A percentile compares a stretch with the other conserved stretches of the same genome.
Evolutionary conservation across 352 stramenopile genomes (phyloP).

Genomic region (Pilasporangium apinafurcum): DNA sequence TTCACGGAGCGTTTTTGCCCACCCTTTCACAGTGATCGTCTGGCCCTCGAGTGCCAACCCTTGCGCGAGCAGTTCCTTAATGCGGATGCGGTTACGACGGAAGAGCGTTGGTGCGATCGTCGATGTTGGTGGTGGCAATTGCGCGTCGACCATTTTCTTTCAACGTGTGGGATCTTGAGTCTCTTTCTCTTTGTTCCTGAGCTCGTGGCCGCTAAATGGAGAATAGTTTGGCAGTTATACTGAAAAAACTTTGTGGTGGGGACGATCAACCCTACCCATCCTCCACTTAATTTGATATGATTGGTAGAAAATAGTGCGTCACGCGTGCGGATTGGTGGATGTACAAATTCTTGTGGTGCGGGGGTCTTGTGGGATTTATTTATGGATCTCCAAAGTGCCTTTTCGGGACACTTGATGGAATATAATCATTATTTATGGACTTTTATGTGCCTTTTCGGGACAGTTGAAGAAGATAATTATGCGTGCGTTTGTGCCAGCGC

Average conservation of each 20-base stretch:
- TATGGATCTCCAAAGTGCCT: no score
- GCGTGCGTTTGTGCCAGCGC: constrained; percentile 46
- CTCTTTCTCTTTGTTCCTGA: not conserved
- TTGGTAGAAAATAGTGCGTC: no score
- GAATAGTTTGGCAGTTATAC: no score
- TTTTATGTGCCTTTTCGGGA: not conserved
- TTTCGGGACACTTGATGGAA: no score
- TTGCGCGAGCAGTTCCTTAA: constrained; percentile 74
- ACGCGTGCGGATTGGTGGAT: no score
- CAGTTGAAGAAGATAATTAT: no score
- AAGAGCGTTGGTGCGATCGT: constrained; percentile 58
- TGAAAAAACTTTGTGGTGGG: no score
- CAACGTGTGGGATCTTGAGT: no score
- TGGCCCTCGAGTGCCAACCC: constrained; percentile 69
- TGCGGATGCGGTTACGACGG: constrained; percentile 73
- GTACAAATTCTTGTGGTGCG: no score
- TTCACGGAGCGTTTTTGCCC: constrained; percentile 89
- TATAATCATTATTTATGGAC: not conserved
- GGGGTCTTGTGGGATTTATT: no score
- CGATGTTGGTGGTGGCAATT: constrained; percentile 30
- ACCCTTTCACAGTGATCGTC: constrained; percentile 91
- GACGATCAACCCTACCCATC: no score
- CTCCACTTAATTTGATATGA: no score
- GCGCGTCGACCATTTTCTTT: constrained; percentile 30
- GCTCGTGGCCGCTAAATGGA: not conserved